Evolutionary conservation across 352 stramenopile species (phyloP).

Genomic region (Albugo candida): DNA sequence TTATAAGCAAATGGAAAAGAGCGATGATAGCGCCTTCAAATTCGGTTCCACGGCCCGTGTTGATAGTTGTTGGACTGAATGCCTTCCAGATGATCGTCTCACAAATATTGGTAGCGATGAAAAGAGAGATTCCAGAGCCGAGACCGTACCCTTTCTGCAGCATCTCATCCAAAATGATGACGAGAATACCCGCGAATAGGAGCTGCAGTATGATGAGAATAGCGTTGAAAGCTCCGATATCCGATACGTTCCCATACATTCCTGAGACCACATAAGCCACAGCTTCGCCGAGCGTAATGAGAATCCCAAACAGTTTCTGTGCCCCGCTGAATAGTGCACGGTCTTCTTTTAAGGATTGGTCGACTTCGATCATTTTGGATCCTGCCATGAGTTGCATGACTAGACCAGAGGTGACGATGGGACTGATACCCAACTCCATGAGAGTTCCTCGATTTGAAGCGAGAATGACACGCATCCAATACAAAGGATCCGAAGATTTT

Average conservation of each 20-base stretch:
- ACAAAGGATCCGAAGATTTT: slow-evolving; percentile 98
- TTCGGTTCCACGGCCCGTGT: slow-evolving; percentile 96
- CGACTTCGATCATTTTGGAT: slow-evolving; percentile 97
- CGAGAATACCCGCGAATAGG: slow-evolving; percentile 95
- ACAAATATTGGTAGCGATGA: slow-evolving; percentile 99
- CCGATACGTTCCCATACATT: slow-evolving; percentile 97
- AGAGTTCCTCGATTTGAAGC: slow-evolving; percentile 96
- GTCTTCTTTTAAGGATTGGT: slow-evolving; percentile 98
- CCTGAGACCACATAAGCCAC: slow-evolving; percentile 98
- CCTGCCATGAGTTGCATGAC: slow-evolving; percentile 98
- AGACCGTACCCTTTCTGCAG: slow-evolving; percentile 99
- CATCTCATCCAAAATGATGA: slow-evolving; percentile 98
- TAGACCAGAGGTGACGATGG: slow-evolving; percentile 97
- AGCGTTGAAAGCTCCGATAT: slow-evolving; percentile 96
- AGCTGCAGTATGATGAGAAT: slow-evolving; percentile 99
- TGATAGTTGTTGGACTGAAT: slow-evolving; percentile 98
- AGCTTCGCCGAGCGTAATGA: slow-evolving; percentile 97
- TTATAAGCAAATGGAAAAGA: slow-evolving; percentile 98
- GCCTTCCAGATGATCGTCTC: slow-evolving; percentile 99
- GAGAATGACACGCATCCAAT: slow-evolving; percentile 99
- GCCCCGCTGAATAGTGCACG: slow-evolving; percentile 92
- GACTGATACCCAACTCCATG: slow-evolving; percentile 97
- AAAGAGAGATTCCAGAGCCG: slow-evolving; percentile 96
- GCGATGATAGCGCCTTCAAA: slow-evolving; percentile 99
- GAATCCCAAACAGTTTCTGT: slow-evolving; percentile 99